These are phyloP conservation scores for Leccinum imitatum DNA, from an alignment of 768 basidiomycete genomes.

Conservation along the genomic window DNA sequence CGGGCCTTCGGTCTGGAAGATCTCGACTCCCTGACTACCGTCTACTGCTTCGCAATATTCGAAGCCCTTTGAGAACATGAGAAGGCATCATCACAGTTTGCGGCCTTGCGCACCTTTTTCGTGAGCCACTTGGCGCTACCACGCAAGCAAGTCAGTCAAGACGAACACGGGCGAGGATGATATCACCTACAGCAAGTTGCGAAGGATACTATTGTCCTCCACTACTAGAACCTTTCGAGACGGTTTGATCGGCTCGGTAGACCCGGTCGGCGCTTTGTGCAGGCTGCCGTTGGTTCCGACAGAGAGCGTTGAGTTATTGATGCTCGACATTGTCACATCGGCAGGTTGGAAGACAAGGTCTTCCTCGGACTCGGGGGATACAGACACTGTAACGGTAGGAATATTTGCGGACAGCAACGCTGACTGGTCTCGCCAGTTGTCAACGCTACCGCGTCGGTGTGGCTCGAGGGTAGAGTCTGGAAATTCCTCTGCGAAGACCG, in stretches of 20 bases:
- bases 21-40: conserved; percentile 79
- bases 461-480: conserved; percentile 14
- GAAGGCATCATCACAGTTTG: neutral
- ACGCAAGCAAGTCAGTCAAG: conserved; percentile 10
- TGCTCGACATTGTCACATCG: conserved; percentile 13
- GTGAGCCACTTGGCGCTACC: conserved; percentile 63
- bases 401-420: conserved; percentile 5
- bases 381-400: conserved; percentile 16
- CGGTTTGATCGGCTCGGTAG: conserved; percentile 43
- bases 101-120: conserved; percentile 42
- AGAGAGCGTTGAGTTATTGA: conserved; percentile 45
- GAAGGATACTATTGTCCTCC: conserved; percentile 87
- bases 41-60: conserved; percentile 79
- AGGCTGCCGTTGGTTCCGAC: conserved; percentile 65
- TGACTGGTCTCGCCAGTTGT: conserved; percentile 26
- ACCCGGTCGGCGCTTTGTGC: conserved; percentile 62
- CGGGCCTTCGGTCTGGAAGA: conserved; percentile 68
- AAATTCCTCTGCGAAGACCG: conserved; percentile 29
- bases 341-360: conserved; percentile 26
- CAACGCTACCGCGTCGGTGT: conserved; percentile 36
- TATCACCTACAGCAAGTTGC: conserved; percentile 71
- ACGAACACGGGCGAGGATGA: conserved; percentile 1
- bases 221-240: conserved; percentile 74
- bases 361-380: conserved; percentile 27
- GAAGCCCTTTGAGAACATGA: conserved; percentile 50